phyloP scores from a whole-genome alignment of 805 yeast genomes.

The Candida vartiovaarae region DNA sequence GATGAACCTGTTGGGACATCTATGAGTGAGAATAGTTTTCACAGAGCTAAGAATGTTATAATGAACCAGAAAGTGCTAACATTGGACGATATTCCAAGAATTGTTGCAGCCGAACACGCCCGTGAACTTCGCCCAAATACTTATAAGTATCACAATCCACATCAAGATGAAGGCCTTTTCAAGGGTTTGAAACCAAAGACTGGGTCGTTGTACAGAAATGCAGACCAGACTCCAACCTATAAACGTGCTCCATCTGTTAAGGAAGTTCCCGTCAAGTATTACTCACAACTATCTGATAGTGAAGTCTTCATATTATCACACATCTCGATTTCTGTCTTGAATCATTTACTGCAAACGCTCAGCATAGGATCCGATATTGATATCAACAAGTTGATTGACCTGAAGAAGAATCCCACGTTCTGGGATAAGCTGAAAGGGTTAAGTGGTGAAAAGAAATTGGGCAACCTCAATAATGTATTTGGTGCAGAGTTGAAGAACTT shows the following conservation, averaged over 20 bases:
- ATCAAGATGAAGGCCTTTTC: constrained; percentile 16
- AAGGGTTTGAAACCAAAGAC: constrained; percentile 17
- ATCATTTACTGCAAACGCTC: constrained; percentile 21
- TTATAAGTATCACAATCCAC: constrained; percentile 64
- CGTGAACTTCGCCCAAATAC: constrained; percentile 91
- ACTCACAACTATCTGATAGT: constrained; percentile 51
- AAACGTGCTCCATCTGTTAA: constrained; percentile 11
- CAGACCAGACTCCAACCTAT: neutral
- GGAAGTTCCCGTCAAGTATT: constrained; percentile 35
- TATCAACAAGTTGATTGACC: constrained; percentile 22
- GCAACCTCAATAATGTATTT: constrained; percentile 45
- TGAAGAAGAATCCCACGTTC: constrained; percentile 30
- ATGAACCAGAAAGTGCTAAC: constrained; percentile 82
- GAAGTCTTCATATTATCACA: constrained; percentile 57
- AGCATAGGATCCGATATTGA: constrained; percentile 34
- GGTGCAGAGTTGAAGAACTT: constrained; percentile 69
- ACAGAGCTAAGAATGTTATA: constrained; percentile 63
- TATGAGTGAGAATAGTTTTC: constrained; percentile 42
- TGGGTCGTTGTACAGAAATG: constrained; percentile 12
- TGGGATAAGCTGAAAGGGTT: constrained; percentile 36
- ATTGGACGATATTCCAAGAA: constrained; percentile 92
- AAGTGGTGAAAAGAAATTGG: constrained; percentile 19
- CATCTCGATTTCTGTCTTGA: constrained; percentile 48
- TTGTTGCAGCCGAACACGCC: constrained; percentile 96
- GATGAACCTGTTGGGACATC: constrained; percentile 43